These are phyloP conservation scores for Centaurea solstitialis DNA, from an alignment of 129 eudicot species.

Conservation along the genomic window DNA sequence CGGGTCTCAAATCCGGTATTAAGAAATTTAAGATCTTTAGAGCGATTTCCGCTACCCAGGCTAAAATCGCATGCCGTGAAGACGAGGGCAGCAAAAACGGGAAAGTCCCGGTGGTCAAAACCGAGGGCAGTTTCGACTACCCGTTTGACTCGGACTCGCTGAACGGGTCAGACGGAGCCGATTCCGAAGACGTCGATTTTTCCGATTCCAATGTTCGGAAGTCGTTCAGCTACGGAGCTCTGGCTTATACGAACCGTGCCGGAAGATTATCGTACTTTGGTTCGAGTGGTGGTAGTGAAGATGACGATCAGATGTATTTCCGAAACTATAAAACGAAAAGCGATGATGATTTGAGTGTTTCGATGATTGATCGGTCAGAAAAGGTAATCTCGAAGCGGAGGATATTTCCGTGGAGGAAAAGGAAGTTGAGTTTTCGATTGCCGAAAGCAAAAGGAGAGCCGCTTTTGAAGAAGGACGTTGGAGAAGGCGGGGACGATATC, in stretches of 20 bases:
- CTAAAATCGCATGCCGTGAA: slow-evolving; percentile 43
- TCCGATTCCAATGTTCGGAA: slow-evolving; percentile 35
- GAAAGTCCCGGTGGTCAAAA: slow-evolving; percentile 45
- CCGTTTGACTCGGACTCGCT: slow-evolving; percentile 58
- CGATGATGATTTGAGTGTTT: slow-evolving; percentile 17
- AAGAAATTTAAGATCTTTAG: slow-evolving; percentile 51
- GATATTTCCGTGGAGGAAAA: slow-evolving; percentile 64
- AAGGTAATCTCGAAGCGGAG: slow-evolving; percentile 39
- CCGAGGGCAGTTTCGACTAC: slow-evolving; percentile 42
- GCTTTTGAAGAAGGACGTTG: slow-evolving; percentile 51
- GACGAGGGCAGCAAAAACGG: slow-evolving; percentile 54
- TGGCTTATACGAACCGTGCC: slow-evolving; percentile 59
- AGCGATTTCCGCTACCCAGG: slow-evolving; percentile 37
- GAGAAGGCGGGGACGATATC: slow-evolving; percentile 88
- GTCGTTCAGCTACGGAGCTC: slow-evolving; percentile 52
- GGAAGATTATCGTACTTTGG: slow-evolving; percentile 28
- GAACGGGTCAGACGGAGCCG: slow-evolving; percentile 50
- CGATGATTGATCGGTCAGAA: slow-evolving; percentile 27
- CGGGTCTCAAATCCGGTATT: slow-evolving; percentile 39
- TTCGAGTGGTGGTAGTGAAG: slow-evolving; percentile 39
- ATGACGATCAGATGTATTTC: slow-evolving; percentile 51
- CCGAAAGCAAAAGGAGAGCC: slow-evolving; percentile 79
- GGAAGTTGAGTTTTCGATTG: slow-evolving; percentile 65
- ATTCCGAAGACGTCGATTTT: slow-evolving; percentile 42
- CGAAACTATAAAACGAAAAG: slow-evolving; percentile 27